Base-by-base conservation (phyloP, 805 yeast genomes). In the Candida quercuum region DNA sequence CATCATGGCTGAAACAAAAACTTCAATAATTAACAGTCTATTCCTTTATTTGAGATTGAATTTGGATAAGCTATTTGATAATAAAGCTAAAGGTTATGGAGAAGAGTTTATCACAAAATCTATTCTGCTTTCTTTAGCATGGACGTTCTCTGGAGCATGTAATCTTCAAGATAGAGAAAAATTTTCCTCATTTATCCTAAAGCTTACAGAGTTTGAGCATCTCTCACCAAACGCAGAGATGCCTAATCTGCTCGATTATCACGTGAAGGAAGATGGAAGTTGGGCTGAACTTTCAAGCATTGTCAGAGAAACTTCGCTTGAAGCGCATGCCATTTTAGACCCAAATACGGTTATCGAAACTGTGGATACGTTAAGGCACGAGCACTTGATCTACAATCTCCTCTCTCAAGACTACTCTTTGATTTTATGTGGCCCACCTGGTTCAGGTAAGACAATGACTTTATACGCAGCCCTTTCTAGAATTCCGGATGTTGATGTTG, bases 381-480 rank as follows among this genome's bases (percentile, higher is more conserved):
- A 86, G 42, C 54, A 63, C 1, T 50, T 85, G 10, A 66, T 91
- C 2, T 72, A 69, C 38, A 64, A 78, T 0, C 56, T 84, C 2
- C 50, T 89, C 26, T 64, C 66, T 24, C 74, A 74, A 32, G 80
- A 73, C 37, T 62, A 63, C 28, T 76, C 94, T 0, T 56, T 86
- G 14, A 65, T 91, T 20, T 65, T 91, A 17, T 87, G 96, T 60
- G 98, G 98, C 3, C 98, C 98, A 0, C 97, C 98, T 0, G 98
- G 98, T 4, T 83, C 96, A 0, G 98, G 98, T 40, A 91, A 91
- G 55, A 89, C 98, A 0, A 89, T 91, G 98, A 78, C 89, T 0
- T 60, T 91, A 15, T 69, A 86, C 46, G 76, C 81, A 33, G 79
- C 87, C 0, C 54, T 91, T 28, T 63, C 85, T 32, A 66, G 65